A percentile compares a stretch with the other conserved stretches of the same genome.
phyloP scores from a whole-genome alignment of 192 early-diverging fungal species.

The Umbelopsis sp. region DNA sequence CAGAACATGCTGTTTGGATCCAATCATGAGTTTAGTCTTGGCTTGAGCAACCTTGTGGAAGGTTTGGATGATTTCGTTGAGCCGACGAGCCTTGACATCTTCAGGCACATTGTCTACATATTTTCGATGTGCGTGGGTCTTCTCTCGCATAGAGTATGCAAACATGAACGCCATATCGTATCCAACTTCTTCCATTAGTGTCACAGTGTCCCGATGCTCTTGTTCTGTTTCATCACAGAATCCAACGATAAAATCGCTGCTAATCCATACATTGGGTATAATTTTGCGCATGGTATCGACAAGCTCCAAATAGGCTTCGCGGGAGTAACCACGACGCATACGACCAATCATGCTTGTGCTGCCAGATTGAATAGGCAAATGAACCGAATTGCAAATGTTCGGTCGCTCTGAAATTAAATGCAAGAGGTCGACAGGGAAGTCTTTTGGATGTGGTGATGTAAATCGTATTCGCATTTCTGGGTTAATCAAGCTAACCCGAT shows the following conservation, averaged over 20 bases:
- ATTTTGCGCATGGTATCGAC: constrained; percentile 63
- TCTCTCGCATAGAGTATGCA: constrained; percentile 76
- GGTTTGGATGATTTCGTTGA: constrained; percentile 66
- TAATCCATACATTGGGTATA: constrained; percentile 74
- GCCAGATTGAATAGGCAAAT: constrained; percentile 76
- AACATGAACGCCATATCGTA: constrained; percentile 83
- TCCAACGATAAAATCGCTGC: constrained; percentile 74
- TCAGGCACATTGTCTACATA: constrained; percentile 67
- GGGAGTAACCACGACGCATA: constrained; percentile 77
- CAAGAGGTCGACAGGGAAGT: constrained; percentile 74
- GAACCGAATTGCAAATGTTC: constrained; percentile 74
- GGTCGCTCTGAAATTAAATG: constrained; percentile 66
- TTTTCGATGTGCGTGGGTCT: constrained; percentile 71
- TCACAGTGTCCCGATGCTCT: constrained; percentile 71
- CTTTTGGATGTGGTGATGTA: constrained; percentile 80
- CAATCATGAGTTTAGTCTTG: constrained; percentile 54
- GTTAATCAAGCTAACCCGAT: constrained; percentile 64
- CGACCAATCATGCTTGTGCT: constrained; percentile 63
- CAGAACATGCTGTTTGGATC: constrained; percentile 54
- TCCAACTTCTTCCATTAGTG: constrained; percentile 63
- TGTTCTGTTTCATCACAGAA: constrained; percentile 79
- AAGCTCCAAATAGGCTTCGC: constrained; percentile 70
- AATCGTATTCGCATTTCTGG: constrained; percentile 81
- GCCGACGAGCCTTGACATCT: constrained; percentile 59
- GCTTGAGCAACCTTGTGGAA: constrained; percentile 59